A percentile compares a stretch with the other conserved stretches of the same genome.
phyloP scores from a whole-genome alignment of 2,329 filamentous ascomycete species.

The Orbilia blumenaviensis region DNA sequence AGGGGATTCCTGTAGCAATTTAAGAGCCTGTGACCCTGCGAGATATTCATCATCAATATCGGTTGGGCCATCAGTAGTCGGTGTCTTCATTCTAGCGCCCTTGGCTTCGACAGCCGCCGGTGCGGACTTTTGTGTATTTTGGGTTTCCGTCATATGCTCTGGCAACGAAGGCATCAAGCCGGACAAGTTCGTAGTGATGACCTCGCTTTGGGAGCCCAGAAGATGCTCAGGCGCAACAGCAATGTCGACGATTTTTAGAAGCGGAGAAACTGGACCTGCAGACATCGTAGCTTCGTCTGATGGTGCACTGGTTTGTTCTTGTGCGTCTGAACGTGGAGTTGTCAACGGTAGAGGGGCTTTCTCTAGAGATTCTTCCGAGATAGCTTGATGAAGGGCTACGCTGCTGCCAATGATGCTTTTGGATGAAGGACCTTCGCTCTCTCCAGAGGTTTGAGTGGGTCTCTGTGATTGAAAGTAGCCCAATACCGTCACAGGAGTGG shows the following conservation, averaged over 20 bases:
- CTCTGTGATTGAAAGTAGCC: conserved; percentile 46
- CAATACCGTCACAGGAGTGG: conserved; percentile 52
- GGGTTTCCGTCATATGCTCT: background rate
- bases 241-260: conserved; percentile 19
- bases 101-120: background rate
- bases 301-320: background rate
- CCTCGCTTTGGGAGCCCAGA: conserved; percentile 22
- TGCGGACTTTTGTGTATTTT: background rate
- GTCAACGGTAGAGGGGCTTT: background rate
- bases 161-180: background rate
- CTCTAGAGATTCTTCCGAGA: background rate
- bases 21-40: conserved; percentile 35
- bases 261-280: conserved; percentile 25
- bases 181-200: background rate
- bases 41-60: conserved; percentile 36
- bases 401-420: background rate
- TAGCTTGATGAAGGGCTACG: conserved; percentile 8
- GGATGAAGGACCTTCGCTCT: background rate
- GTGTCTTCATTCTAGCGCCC: background rate
- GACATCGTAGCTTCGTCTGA: conserved; percentile 31
- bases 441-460: background rate
- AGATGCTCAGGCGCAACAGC: conserved; percentile 1
- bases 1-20: conserved; percentile 10
- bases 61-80: background rate
- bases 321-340: conserved; percentile 1